Conservation (phyloP, 306 rosid genomes). For the Fragaria nilgerrensis region DNA sequence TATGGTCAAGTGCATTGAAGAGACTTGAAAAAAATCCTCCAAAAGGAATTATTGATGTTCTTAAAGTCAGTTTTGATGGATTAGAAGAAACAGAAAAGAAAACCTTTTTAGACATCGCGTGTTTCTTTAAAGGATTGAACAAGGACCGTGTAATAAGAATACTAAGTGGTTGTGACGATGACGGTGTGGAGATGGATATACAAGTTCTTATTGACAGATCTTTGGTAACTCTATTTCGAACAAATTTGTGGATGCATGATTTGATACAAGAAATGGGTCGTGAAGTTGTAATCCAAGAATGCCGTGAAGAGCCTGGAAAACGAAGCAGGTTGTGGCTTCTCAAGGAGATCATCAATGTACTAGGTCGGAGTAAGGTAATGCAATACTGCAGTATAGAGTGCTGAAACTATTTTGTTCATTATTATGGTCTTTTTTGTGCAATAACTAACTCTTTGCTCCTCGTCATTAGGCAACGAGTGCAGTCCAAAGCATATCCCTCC, state of each 20-base stretch:
- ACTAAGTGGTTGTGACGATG: too few relatives aligned
- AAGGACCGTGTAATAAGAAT: too few relatives aligned
- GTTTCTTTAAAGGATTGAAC: too few relatives aligned
- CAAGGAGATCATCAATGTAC: neutral
- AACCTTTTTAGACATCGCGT: too few relatives aligned
- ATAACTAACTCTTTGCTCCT: neutral
- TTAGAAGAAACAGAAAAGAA: neutral
- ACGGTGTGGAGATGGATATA: too few relatives aligned
- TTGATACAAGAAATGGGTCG: conserved; percentile 29
- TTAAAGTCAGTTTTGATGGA: conserved; percentile 20
- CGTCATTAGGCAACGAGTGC: neutral
- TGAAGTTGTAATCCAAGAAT: conserved; percentile 12
- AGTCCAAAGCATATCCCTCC: neutral
- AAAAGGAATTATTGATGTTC: neutral
- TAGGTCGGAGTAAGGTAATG: conserved; percentile 1
- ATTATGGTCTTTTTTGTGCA: neutral
- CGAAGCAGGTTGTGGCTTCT: conserved; percentile 22
- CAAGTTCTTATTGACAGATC: too few relatives aligned
- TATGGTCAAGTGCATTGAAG: conserved; percentile 8
- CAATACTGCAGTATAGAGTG: too few relatives aligned
- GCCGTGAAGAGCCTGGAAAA: neutral
- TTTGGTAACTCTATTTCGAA: too few relatives aligned
- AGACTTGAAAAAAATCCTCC: conserved; percentile 2
- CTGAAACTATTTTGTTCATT: neutral
- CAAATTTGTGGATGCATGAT: conserved; percentile 28